Evolutionary conservation across 2,329 filamentous ascomycete species (phyloP).

Genomic region (Neonectria hederae): DNA sequence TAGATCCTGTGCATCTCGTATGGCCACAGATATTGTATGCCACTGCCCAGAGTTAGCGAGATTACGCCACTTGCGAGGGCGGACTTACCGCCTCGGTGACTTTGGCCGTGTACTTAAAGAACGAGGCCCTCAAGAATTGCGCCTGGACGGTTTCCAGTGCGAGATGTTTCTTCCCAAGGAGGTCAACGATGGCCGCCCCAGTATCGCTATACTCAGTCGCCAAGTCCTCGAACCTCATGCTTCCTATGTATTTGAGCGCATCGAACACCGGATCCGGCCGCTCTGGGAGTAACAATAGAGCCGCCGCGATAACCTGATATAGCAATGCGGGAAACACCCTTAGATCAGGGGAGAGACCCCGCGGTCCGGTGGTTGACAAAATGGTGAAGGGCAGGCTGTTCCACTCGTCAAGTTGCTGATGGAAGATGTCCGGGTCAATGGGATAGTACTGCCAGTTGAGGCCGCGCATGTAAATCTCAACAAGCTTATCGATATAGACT

Average conservation of each 20-base stretch:
- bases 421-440: constrained; percentile 63
- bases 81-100: constrained; percentile 63
- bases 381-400: constrained; percentile 61
- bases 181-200: constrained; percentile 60
- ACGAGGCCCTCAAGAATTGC: constrained; percentile 64
- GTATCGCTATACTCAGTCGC: constrained; percentile 69
- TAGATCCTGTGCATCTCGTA: constrained; percentile 70
- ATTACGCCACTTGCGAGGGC: background rate
- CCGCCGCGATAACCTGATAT: constrained; percentile 66
- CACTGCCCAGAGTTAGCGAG: constrained; percentile 50
- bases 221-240: constrained; percentile 69
- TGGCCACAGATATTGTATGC: constrained; percentile 65
- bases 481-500: constrained; percentile 63
- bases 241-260: constrained; percentile 65
- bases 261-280: constrained; percentile 60
- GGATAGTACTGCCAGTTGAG: constrained; percentile 69
- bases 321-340: constrained; percentile 68
- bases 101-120: constrained; percentile 67
- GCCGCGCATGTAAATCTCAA: constrained; percentile 64
- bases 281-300: constrained; percentile 62
- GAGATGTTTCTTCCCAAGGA: constrained; percentile 67
- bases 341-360: constrained; percentile 60
- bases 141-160: constrained; percentile 66
- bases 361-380: constrained; percentile 60
- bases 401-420: constrained; percentile 63